These are phyloP conservation scores for Schizosaccharomyces osmophilus DNA, from an alignment of 805 yeast species.

Conservation along the genomic window DNA sequence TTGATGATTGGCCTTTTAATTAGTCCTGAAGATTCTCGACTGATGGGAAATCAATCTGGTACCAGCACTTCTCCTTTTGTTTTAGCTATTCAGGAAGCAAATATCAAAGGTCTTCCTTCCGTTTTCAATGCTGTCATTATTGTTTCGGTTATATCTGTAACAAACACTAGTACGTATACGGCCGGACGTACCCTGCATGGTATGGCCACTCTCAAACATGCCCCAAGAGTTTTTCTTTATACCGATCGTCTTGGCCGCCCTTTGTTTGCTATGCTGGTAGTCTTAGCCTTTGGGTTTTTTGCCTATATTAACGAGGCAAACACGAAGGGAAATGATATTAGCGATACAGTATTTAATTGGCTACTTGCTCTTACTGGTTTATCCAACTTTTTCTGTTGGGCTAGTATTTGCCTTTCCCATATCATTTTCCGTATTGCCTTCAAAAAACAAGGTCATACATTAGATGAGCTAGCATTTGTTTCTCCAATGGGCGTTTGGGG, in stretches of 20 bases:
- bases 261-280: constrained; percentile 30
- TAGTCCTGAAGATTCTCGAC: constrained; percentile 29
- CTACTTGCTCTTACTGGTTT: constrained; percentile 54
- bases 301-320: background rate
- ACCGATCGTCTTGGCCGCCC: constrained; percentile 66
- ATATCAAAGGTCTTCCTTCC: constrained; percentile 44
- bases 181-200: constrained; percentile 42
- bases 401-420: constrained; percentile 43
- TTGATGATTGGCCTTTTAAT: constrained; percentile 43
- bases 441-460: constrained; percentile 35
- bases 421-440: constrained; percentile 44
- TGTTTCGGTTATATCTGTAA: constrained; percentile 47
- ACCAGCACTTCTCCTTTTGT: constrained; percentile 52
- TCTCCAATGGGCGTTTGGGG: constrained; percentile 50
- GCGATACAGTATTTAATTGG: constrained; percentile 37
- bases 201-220: constrained; percentile 39
- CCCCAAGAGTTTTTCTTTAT: constrained; percentile 37
- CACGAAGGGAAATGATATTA: background rate
- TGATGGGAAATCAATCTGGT: constrained; percentile 26
- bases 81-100: constrained; percentile 42
- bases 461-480: constrained; percentile 36
- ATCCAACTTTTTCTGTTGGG: constrained; percentile 59
- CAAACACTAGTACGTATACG: constrained; percentile 46
- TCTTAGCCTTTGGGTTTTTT: constrained; percentile 22
- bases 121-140: constrained; percentile 42